Evolutionary conservation across 2,329 filamentous ascomycete genomes (phyloP).

Genomic region (Pyrenophora tritici-repentis): DNA sequence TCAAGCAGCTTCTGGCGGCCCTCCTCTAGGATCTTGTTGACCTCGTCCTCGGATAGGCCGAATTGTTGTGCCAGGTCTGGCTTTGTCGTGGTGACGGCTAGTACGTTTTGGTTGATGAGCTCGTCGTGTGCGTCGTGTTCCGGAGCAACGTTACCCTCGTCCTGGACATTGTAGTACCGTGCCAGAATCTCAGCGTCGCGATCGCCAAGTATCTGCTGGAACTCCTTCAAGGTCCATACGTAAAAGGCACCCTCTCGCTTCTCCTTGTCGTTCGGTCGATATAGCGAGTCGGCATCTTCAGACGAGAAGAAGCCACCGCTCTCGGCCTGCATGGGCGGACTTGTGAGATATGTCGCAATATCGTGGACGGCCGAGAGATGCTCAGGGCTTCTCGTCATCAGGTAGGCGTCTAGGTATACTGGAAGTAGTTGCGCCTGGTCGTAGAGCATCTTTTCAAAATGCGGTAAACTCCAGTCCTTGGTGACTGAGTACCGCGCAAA

Average conservation of each 20-base stretch:
- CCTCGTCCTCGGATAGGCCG: slow-evolving; percentile 70
- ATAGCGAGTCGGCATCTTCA: slow-evolving; percentile 86
- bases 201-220: slow-evolving; percentile 73
- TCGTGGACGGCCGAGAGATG: slow-evolving; percentile 80
- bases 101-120: slow-evolving; percentile 90
- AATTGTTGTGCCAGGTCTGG: slow-evolving; percentile 76
- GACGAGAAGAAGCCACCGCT: slow-evolving; percentile 82
- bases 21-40: slow-evolving; percentile 67
- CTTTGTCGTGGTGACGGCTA: slow-evolving; percentile 71
- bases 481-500: slow-evolving; percentile 89
- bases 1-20: slow-evolving; percentile 71
- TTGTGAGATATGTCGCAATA: slow-evolving; percentile 83
- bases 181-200: slow-evolving; percentile 75
- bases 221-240: slow-evolving; percentile 88
- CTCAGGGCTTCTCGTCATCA: slow-evolving; percentile 69
- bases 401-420: slow-evolving; percentile 85
- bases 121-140: slow-evolving; percentile 89
- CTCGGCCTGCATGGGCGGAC: slow-evolving; percentile 66
- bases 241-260: slow-evolving; percentile 94
- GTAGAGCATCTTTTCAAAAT: slow-evolving; percentile 96
- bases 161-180: slow-evolving; percentile 80
- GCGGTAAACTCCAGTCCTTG: slow-evolving; percentile 87
- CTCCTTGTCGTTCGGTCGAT: slow-evolving; percentile 73
- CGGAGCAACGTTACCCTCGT: slow-evolving; percentile 83
- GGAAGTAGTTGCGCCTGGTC: slow-evolving; percentile 87